Evolutionary conservation across 75 land plant species (phyloP), one percentile per base, ranked within the genome.

Genomic region (Selaginella moellendorffii): DNA sequence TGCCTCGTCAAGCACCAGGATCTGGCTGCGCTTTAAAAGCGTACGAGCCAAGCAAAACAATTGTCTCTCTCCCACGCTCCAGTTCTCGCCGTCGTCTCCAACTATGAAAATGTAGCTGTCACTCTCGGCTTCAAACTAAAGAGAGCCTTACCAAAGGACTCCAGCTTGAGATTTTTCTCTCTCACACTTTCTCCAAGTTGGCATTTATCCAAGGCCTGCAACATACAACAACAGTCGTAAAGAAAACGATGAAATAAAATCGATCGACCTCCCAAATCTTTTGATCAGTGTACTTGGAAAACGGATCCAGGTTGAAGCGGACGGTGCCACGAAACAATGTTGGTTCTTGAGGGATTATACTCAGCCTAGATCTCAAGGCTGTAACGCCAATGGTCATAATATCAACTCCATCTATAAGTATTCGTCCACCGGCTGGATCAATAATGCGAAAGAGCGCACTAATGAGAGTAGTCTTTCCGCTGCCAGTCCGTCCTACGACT

Each of bases 161-260:
- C 77, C 21, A 75, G 68, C 20, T 59, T 54, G 22, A 29, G 52
- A 0, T 46, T 20, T 23, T 65, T 65, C 36, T 65, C 64, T 28
- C 64, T 58, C n/a, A 75, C 54, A 28, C 76, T 81, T 52, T 89
- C 82, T 65, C 82, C 82, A 2, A 95, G 83, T 60, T 95, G 99
- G 75, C 96, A 95, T 2, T 87, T 79, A 36, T 89, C 91, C 22
- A 95, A 84, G 60, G 83, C 82, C 99, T 36, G 46, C 5, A 5
- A 36, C 46, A 36, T 14, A 5, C 46, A 36, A 14, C 46, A 36
- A 5, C 46, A 36, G 46, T 5, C 14, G 75, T 80, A 24, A 83
- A 81, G 27, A 87, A 72, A 20, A 77, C 51, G 46, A 74, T 64
- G 61, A 82, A 88, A 54, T 80, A 84, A 31, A 29, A 31, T 87